Evolutionary conservation across 2,329 filamentous ascomycete genomes (phyloP), one percentile per base, ranked within the genome.

Genomic region (Tricladium varicosporioides): DNA sequence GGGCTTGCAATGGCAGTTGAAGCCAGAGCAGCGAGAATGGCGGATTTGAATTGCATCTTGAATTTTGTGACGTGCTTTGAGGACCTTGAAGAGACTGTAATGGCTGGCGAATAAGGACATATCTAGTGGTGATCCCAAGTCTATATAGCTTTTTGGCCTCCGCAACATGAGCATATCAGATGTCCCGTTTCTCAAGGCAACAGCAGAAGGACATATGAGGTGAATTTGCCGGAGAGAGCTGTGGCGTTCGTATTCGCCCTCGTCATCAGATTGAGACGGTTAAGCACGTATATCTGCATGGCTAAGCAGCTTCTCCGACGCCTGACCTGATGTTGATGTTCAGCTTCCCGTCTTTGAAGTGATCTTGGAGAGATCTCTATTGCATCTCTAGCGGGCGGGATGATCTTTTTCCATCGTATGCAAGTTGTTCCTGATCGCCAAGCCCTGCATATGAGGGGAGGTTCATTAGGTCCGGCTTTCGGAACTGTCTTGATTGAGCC

Each of bases 1-100:
- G 53, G 53, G 2, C 48, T 33, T 22, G 56, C 52, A 31, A 53
- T 15, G 10, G 52, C 33, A 16, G 48, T 32, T n/a, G 53, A 47
- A 45, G 47, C 46, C 27, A 55, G 15, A 33, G 53, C 42, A 15
- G 48, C 19, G n/a, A 54, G 44, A 14, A 45, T n/a, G 15, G 48
- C 13, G 9, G 45, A 40, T 40, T 40, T 40, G 36, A n/a, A 11
- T 11, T 13, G 36, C 36, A 40, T 40, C n/a, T 40, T 40, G 36
- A 40, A 4, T 40, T 40, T 4, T 11, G 36, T 40, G 10, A 5
- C 9, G 22, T 27, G 7, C 36, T 40, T 40, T 40, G 10, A n/a
- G 9, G 10, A 40, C n/a, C n/a, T 40, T n/a, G 36, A 40, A 40
- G 36, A n/a, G 36, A n/a, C 11, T 40, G n/a, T 40, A 40, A 40